Percentiles rank a stretch among this genome's conserved stretches.
phyloP scores from a whole-genome alignment of 2,329 filamentous ascomycete species.

The Beauveria caledonica region DNA sequence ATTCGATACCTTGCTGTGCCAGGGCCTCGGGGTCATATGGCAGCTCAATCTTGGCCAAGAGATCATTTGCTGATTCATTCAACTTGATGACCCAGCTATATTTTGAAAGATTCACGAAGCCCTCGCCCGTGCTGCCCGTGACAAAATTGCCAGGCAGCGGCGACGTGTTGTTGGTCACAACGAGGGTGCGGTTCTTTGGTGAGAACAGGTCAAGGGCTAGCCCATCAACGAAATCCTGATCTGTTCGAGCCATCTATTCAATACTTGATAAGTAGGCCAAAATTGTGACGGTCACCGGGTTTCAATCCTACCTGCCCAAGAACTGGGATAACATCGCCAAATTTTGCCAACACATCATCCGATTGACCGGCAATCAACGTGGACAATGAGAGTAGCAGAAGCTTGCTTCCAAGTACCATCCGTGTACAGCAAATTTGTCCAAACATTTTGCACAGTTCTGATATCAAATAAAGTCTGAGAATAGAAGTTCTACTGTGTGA shows the following conservation, averaged over 20 bases:
- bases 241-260: conserved; percentile 14
- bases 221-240: conserved; percentile 26
- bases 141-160: conserved; percentile 24
- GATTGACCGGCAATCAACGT: neutral
- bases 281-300: neutral
- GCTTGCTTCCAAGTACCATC: neutral
- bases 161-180: conserved; percentile 22
- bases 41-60: conserved; percentile 26
- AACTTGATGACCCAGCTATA: conserved; percentile 25
- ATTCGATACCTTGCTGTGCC: neutral
- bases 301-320: neutral
- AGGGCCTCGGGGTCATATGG: conserved; percentile 18
- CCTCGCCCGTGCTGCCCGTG: conserved; percentile 20
- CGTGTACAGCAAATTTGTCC: neutral
- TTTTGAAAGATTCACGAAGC: conserved; percentile 21
- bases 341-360: neutral
- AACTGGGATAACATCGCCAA: neutral
- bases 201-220: conserved; percentile 26
- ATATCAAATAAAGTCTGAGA: neutral
- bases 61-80: conserved; percentile 24
- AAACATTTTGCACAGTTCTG: neutral
- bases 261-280: neutral
- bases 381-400: neutral
- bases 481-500: neutral
- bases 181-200: conserved; percentile 21